phyloP scores from a whole-genome alignment of 2,329 filamentous ascomycete genomes.

The Fusarium longipes region DNA sequence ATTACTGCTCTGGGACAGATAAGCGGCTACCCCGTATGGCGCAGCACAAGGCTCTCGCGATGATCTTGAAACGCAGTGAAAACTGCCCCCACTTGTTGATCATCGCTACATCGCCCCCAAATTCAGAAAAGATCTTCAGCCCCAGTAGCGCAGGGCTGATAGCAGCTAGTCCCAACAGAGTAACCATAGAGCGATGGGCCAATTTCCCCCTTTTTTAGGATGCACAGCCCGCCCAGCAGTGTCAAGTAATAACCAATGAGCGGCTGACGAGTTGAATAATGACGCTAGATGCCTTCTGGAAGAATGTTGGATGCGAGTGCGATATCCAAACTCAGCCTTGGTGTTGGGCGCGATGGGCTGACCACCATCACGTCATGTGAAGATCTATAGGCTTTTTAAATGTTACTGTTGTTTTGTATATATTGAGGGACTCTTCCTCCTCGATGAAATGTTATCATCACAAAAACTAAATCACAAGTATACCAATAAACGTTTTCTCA shows the following conservation, averaged over 20 bases:
- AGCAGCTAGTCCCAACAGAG: neutral
- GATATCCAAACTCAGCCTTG: neutral
- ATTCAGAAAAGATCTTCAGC: neutral
- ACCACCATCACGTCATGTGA: neutral
- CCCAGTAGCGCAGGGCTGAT: neutral
- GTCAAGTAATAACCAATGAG: neutral
- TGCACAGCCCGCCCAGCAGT: neutral
- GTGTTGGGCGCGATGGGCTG: neutral
- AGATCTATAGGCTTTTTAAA: neutral
- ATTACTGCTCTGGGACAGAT: too few species aligned
- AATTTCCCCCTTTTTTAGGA: neutral
- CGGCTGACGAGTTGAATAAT: neutral
- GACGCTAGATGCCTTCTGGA: conserved; percentile 1
- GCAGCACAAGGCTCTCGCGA: neutral
- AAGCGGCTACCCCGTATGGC: neutral
- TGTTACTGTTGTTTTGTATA: neutral
- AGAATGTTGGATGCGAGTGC: neutral
- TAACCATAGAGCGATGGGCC: neutral
- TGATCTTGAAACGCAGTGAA: neutral
- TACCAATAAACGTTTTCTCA: neutral
- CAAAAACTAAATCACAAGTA: neutral
- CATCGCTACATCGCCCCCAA: neutral
- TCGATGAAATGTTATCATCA: neutral
- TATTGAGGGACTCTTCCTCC: neutral
- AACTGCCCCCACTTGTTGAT: neutral